These are phyloP conservation scores for Mortierella sp. DNA, from an alignment of 371 early-diverging fungal species.

Conservation along the genomic window DNA sequence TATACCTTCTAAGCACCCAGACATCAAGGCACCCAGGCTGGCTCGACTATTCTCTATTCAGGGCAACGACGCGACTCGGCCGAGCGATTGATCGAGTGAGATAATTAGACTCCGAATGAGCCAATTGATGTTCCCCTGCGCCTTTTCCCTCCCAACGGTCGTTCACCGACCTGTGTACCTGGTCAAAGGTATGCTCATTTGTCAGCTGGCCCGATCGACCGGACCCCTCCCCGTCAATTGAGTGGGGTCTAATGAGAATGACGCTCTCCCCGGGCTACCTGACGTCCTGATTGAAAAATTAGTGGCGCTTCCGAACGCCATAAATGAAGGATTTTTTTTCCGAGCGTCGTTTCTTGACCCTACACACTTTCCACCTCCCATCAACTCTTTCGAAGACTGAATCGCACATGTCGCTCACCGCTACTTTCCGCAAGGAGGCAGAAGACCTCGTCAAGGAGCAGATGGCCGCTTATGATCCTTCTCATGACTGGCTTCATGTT, in stretches of 20 bases:
- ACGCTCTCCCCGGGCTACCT: neutral
- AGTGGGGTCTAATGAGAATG: neutral
- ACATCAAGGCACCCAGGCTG: no score
- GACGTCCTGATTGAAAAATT: neutral
- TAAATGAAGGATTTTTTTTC: neutral
- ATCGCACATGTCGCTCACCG: constrained; percentile 48
- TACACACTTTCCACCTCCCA: neutral
- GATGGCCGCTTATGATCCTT: constrained; percentile 78
- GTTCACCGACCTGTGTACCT: neutral
- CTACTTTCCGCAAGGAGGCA: constrained; percentile 42
- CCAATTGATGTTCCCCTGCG: neutral
- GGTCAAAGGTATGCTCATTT: neutral
- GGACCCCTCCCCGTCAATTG: neutral
- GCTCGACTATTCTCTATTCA: no score
- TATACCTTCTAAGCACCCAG: no score
- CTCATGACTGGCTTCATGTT: constrained; percentile 86
- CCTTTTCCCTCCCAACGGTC: neutral
- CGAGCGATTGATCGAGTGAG: neutral
- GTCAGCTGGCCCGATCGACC: neutral
- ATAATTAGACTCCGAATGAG: neutral
- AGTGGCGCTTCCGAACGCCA: neutral
- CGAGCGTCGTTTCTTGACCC: neutral
- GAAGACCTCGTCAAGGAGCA: constrained; percentile 72
- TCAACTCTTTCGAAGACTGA: neutral
- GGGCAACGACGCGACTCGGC: neutral